Evolutionary conservation across 2,329 filamentous ascomycete genomes (phyloP), one percentile per base, ranked within the genome.

Genomic region (Cladophialophora psammophila): DNA sequence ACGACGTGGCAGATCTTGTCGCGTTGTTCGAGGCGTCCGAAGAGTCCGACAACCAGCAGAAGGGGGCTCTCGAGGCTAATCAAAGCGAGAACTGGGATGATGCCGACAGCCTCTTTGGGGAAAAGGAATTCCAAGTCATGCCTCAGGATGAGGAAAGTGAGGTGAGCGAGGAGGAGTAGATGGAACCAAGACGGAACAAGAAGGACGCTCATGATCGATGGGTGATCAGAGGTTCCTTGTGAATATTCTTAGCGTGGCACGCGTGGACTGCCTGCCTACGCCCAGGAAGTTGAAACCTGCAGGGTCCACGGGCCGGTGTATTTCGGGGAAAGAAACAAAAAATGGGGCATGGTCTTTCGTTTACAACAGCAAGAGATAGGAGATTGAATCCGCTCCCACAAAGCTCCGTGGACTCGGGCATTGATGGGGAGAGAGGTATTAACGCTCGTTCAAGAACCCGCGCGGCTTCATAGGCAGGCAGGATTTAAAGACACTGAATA

Each of bases 81-180:
- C 6, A n/a, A 48, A 15, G 20, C 18, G 42, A 18, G 15, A 48
- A 20, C 20, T 18, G 42, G 42, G 42, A 48, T 12, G n/a, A 48
- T 12, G n/a, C 10, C 5, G 42, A 48, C 42, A 48, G 42, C n/a
- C 42, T 48, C 42, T 48, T 48, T 15, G 7, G 4, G 52, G 52
- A 34, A 36, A 20, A 34, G 6, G 52, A 55, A 5, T 3, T 34
- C 20, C 31, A 32, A 13, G 26, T 32, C 13, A 7, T 35, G 53
- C n/a, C 3, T 26, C 45, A 50, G 26, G 53, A 56, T 35, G 53
- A 56, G 31, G 53, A 56, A 12, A 56, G 60, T 12, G 60, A 62
- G 15, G 35, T 62, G 15, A 62, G 60, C 36, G 60, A 62, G 38
- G 60, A 54, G 52, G 59, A 62, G 10, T 62, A 38, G 38, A 20